Conservation (phyloP, 2,329 filamentous ascomycete species). For the Davidsoniella virescens region DNA sequence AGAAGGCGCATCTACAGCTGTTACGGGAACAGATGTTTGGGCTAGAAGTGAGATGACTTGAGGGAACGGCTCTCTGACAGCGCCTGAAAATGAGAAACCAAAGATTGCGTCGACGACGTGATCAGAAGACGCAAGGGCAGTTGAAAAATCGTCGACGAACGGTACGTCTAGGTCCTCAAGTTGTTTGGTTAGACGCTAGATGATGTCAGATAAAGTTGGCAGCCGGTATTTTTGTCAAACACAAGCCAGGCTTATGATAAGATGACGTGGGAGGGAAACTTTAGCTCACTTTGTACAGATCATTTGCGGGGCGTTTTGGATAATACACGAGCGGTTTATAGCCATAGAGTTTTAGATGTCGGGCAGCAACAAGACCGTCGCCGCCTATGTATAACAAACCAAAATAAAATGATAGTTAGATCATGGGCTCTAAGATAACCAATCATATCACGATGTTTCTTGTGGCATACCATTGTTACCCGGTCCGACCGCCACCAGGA, state of each 20-base stretch:
- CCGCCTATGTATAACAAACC: conserved; percentile 42
- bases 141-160: conserved; percentile 65
- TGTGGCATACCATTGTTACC: conserved; percentile 45
- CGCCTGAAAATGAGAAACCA: conserved; percentile 83
- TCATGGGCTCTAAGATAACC: too few species aligned
- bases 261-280: too few species aligned
- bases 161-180: conserved; percentile 68
- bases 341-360: conserved; percentile 82
- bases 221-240: background rate
- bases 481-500: conserved; percentile 85
- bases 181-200: conserved; percentile 65
- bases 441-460: background rate
- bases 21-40: conserved; percentile 56
- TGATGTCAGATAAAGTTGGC: conserved; percentile 4
- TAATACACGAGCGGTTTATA: conserved; percentile 84
- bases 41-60: conserved; percentile 64
- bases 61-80: conserved; percentile 84
- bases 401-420: background rate
- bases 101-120: conserved; percentile 90
- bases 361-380: conserved; percentile 84
- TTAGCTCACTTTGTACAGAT: conserved; percentile 59
- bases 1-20: conserved; percentile 82
- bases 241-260: too few species aligned
- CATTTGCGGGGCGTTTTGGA: conserved; percentile 79
- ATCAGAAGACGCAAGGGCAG: conserved; percentile 51